Percentiles rank a stretch among this genome's conserved stretches.
Evolutionary conservation across 208 protist species (phyloP).

Genomic region (Acanthamoeba healyi): DNA sequence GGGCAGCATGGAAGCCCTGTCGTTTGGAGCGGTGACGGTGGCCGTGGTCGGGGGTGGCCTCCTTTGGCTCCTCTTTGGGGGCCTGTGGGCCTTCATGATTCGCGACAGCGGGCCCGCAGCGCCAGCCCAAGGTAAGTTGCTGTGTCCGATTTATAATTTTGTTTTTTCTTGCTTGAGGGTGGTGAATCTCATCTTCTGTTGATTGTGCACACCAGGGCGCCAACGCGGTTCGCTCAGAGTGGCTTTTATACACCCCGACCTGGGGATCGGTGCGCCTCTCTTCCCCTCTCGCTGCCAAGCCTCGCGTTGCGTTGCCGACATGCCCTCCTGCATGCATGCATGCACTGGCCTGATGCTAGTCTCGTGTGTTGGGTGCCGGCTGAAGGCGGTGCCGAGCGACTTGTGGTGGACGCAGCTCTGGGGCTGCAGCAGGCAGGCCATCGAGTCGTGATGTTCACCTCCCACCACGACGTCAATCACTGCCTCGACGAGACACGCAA

Average conservation of each 20-base stretch:
- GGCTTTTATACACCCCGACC: slow-evolving; percentile 96
- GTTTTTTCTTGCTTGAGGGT: background rate
- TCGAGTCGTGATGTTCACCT: slow-evolving; percentile 94
- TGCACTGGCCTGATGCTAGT: too few species aligned
- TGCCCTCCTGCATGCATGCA: too few species aligned
- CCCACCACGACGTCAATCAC: slow-evolving; percentile 93
- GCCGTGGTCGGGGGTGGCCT: background rate
- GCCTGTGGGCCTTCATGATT: background rate
- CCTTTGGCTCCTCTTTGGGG: background rate
- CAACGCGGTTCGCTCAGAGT: slow-evolving; percentile 83
- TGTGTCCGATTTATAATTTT: too few species aligned
- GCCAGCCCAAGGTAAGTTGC: background rate
- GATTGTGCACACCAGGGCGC: background rate
- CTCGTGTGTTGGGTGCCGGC: too few species aligned
- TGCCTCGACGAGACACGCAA: slow-evolving; percentile 96
- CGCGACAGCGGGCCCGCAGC: background rate
- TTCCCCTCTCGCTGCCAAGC: too few species aligned
- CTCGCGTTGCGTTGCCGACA: too few species aligned
- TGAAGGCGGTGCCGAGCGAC: slow-evolving; percentile 97
- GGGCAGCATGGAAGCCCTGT: background rate
- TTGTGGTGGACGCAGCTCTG: slow-evolving; percentile 97
- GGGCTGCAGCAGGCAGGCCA: slow-evolving; percentile 92
- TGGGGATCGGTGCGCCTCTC: slow-evolving; percentile 92
- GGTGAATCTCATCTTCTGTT: background rate
- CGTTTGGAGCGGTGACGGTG: background rate